Percentiles rank a stretch among this genome's conserved stretches.
Evolutionary conservation across 257 asterid genomes (phyloP).

Genomic region (Solanum okadae): DNA sequence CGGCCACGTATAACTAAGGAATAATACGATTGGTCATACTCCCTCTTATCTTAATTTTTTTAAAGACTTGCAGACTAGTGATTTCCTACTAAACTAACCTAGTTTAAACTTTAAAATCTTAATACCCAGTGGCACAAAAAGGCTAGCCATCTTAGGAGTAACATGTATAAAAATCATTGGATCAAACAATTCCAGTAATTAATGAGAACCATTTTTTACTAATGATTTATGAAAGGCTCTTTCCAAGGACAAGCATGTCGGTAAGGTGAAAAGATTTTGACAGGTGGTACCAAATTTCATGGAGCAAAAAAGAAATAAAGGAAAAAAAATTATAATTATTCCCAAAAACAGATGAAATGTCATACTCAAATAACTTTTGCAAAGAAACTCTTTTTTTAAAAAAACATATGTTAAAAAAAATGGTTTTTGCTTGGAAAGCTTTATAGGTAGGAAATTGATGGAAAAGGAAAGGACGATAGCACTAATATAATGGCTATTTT

Average conservation of each 20-base stretch:
- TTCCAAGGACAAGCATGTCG: background rate
- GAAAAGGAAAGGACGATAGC: slow-evolving; percentile 16
- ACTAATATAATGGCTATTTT: background rate
- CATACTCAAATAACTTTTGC: slow-evolving; percentile 5
- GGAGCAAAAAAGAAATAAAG: background rate
- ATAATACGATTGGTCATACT: background rate
- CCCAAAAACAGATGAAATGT: background rate
- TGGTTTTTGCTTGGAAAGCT: slow-evolving; percentile 16
- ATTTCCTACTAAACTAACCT: background rate
- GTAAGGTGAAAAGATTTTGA: background rate
- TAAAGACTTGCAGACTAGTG: background rate
- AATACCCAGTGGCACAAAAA: background rate
- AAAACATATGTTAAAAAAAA: background rate
- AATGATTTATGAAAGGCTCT: background rate
- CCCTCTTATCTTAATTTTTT: background rate
- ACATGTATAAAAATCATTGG: background rate
- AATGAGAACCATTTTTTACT: background rate
- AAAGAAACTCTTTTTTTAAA: background rate
- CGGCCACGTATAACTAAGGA: too few species aligned
- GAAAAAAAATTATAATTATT: background rate
- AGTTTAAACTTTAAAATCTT: background rate
- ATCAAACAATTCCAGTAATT: background rate
- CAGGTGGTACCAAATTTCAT: background rate
- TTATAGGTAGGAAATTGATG: slow-evolving; percentile 35
- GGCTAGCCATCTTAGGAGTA: background rate